These are phyloP conservation scores for Sugiyamaella chiloensis DNA, from an alignment of 805 yeast genomes.

Conservation along the genomic window DNA sequence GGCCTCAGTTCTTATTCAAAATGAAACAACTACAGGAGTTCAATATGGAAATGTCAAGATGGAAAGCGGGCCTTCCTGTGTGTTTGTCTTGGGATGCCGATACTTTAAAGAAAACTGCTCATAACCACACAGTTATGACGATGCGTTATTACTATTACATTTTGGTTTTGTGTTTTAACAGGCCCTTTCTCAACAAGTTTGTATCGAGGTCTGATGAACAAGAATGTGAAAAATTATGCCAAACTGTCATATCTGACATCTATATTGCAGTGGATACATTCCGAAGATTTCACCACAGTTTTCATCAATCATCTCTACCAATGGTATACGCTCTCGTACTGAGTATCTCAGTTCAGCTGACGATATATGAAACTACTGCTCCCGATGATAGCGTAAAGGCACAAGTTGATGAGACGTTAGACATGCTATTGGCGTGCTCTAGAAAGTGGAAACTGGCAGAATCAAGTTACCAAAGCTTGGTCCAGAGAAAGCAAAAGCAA, in stretches of 20 bases:
- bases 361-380: neutral
- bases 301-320: neutral
- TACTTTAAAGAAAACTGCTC: neutral
- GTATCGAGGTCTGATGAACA: neutral
- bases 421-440: neutral
- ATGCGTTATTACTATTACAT: neutral
- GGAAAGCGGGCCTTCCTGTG: neutral
- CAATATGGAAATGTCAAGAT: neutral
- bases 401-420: neutral
- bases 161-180: neutral
- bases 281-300: neutral
- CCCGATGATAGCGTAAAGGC: neutral
- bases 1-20: neutral
- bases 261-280: neutral
- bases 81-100: neutral
- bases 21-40: neutral
- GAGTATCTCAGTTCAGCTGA: neutral
- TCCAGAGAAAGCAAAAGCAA: neutral
- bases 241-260: neutral
- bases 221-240: neutral
- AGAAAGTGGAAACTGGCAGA: slow-evolving; percentile 1
- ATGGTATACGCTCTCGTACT: neutral
- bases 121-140: neutral
- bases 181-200: slow-evolving; percentile 3
- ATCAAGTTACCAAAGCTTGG: neutral